Percentiles rank a stretch among this genome's conserved stretches.
These are phyloP conservation scores for Oryza rufipogon DNA, from an alignment of 176 grass and related monocot species.

Conservation along the genomic window DNA sequence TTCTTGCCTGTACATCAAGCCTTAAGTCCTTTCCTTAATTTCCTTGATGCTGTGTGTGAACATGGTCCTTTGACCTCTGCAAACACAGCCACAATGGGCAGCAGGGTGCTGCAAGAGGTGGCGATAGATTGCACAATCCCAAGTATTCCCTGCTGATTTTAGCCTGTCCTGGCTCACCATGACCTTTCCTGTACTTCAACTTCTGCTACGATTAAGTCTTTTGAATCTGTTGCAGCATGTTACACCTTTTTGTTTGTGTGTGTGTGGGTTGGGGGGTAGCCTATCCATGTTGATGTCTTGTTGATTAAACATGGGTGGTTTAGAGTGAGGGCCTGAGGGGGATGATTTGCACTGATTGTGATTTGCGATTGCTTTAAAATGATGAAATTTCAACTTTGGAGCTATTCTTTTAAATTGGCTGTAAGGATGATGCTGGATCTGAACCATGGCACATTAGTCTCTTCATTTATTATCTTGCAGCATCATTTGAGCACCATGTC, in stretches of 20 bases:
- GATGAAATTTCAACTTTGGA: neutral
- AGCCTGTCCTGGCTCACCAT: neutral
- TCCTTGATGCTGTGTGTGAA: neutral
- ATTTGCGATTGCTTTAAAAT: neutral
- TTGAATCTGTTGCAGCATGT: neutral
- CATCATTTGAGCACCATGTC: neutral
- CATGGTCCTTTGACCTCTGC: neutral
- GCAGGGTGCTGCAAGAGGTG: neutral
- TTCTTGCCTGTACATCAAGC: neutral
- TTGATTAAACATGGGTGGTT: neutral
- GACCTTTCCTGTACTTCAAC: neutral
- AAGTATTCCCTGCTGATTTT: neutral
- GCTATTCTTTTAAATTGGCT: neutral
- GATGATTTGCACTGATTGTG: neutral
- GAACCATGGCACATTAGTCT: neutral
- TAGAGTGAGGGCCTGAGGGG: neutral
- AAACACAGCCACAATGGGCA: neutral
- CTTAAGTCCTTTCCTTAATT: neutral
- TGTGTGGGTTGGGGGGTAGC: neutral
- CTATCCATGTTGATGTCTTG: neutral
- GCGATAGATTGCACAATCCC: neutral
- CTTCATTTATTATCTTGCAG: constrained; percentile 1
- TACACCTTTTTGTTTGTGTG: neutral
- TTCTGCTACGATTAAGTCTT: neutral
- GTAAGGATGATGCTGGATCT: neutral